phyloP scores from a whole-genome alignment of 306 rosid genomes.

The Quercus engelmannii region DNA sequence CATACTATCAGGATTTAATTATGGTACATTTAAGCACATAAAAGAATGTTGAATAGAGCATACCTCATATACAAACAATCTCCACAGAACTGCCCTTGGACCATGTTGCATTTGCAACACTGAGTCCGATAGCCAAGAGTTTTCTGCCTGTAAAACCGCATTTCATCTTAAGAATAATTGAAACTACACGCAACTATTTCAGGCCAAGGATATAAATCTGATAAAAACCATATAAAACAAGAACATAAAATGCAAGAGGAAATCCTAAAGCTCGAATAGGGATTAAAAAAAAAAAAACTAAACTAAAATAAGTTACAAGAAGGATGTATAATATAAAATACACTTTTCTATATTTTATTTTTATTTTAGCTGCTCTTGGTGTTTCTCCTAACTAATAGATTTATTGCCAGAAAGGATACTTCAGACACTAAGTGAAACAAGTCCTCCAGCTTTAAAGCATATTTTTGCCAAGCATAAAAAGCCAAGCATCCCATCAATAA shows the following conservation, averaged over 20 bases:
- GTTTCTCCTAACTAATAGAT: neutral
- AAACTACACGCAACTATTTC: neutral
- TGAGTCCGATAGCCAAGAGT: slow-evolving; percentile 78
- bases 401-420: neutral
- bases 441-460: neutral
- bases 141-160: slow-evolving; percentile 71
- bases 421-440: neutral
- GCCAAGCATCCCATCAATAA: neutral
- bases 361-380: neutral
- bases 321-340: neutral
- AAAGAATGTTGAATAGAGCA: slow-evolving; percentile 15
- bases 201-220: neutral
- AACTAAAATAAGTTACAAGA: neutral
- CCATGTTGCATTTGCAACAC: slow-evolving; percentile 65
- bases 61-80: slow-evolving; percentile 98
- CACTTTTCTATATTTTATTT: neutral
- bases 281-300: no score
- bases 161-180: slow-evolving; percentile 22
- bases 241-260: neutral
- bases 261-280: neutral
- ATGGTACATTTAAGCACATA: neutral
- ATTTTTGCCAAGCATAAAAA: neutral
- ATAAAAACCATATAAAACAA: neutral
- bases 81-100: slow-evolving; percentile 94
- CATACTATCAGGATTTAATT: neutral